phyloP scores from a whole-genome alignment of 1,284 basidiomycete species.

The Mycena sp. region DNA sequence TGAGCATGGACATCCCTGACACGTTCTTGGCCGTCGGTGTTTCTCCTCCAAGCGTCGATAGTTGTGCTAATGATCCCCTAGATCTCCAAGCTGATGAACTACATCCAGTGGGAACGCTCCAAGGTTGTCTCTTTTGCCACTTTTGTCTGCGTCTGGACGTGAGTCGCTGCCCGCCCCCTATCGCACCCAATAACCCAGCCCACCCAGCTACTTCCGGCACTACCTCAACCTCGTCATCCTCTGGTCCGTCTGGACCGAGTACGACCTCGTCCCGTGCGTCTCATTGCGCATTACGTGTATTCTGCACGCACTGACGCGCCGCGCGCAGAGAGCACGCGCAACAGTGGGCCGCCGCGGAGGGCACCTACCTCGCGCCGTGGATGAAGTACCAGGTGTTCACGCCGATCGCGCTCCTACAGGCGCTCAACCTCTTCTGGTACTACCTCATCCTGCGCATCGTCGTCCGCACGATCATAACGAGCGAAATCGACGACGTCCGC shows the following conservation, averaged over 20 bases:
- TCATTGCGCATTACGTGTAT: background rate
- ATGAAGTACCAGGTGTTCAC: slow-evolving; percentile 81
- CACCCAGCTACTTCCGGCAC: slow-evolving; percentile 90
- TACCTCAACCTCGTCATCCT: slow-evolving; percentile 91
- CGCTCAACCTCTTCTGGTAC: slow-evolving; percentile 86
- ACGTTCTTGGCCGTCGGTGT: slow-evolving; percentile 82
- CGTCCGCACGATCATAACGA: slow-evolving; percentile 48
- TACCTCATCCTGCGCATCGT: slow-evolving; percentile 75
- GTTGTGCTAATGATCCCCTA: slow-evolving; percentile 42
- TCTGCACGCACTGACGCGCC: background rate
- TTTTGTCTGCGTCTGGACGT: slow-evolving; percentile 88
- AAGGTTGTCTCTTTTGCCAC: slow-evolving; percentile 74
- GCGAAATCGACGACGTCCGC: slow-evolving; percentile 53
- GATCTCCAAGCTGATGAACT: slow-evolving; percentile 90
- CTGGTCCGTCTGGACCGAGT: slow-evolving; percentile 88
- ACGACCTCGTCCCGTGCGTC: slow-evolving; percentile 82
- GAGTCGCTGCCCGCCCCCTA: slow-evolving; percentile 45
- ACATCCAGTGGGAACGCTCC: slow-evolving; percentile 73
- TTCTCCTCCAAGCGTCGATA: background rate
- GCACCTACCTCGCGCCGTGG: slow-evolving; percentile 80
- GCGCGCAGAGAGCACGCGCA: slow-evolving; percentile 64
- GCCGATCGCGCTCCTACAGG: slow-evolving; percentile 74
- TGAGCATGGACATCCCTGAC: slow-evolving; percentile 98
- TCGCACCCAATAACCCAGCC: slow-evolving; percentile 8
- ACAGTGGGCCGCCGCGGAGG: slow-evolving; percentile 70